Conservation (phyloP, 208 protist genomes). For the Leishmania lainsoni region DNA sequence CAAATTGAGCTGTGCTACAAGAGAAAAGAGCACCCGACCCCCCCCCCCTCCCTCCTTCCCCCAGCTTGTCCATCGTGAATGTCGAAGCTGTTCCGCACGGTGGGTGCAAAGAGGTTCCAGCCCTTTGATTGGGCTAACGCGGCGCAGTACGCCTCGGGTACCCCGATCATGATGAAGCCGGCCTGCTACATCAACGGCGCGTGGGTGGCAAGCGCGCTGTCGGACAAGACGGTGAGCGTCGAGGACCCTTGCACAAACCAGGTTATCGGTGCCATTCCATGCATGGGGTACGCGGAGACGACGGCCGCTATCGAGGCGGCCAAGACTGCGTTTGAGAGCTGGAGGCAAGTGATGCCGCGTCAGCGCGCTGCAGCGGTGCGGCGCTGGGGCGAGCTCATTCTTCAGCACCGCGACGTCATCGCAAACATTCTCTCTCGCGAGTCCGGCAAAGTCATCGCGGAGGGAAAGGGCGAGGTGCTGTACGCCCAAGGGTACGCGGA, state of each 20-base stretch:
- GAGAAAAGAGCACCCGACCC: background rate
- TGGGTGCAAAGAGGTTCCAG: constrained; percentile 23
- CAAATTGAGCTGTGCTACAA: background rate
- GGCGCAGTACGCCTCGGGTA: constrained; percentile 40
- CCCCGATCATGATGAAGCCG: constrained; percentile 37
- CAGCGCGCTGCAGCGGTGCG: constrained; percentile 68
- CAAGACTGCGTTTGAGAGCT: constrained; percentile 58
- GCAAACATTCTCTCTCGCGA: constrained; percentile 76
- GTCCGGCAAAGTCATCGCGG: constrained; percentile 77
- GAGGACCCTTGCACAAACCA: constrained; percentile 82
- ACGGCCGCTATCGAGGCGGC: constrained; percentile 63
- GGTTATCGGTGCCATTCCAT: constrained; percentile 60
- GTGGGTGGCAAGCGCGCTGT: constrained; percentile 38
- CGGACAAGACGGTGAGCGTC: constrained; percentile 46
- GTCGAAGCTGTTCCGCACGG: constrained; percentile 32
- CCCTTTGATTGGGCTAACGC: constrained; percentile 56
- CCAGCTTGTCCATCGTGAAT: background rate
- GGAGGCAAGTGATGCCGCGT: constrained; percentile 60
- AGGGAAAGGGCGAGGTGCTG: constrained; percentile 72
- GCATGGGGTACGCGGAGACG: constrained; percentile 53
- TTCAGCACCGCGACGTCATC: constrained; percentile 43
- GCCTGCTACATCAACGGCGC: constrained; percentile 71
- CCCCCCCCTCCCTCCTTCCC: background rate
- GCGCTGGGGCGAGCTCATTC: constrained; percentile 69
- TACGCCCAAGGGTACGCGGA: constrained; percentile 75